phyloP scores from a whole-genome alignment of 1,139 yeast species.

The Keqinozyma sinolaborantium region DNA sequence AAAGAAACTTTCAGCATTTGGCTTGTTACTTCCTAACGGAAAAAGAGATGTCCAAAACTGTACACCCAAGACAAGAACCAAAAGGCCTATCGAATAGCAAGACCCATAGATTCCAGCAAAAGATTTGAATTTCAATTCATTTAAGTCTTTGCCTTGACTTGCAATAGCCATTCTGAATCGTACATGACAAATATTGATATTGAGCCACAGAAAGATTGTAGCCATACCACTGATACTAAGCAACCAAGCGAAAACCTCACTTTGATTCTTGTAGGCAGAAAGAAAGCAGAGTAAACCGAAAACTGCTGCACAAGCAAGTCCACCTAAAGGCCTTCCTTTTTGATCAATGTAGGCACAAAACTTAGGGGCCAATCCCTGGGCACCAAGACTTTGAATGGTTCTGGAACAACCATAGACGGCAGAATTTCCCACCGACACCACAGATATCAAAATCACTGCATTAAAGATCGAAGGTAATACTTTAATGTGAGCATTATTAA shows the following conservation, averaged over 20 bases:
- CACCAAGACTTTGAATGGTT: slow-evolving; percentile 37
- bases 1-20: slow-evolving; percentile 31
- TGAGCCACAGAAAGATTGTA: slow-evolving; percentile 41
- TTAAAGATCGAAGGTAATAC: slow-evolving; percentile 43
- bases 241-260: slow-evolving; percentile 38
- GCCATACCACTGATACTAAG: slow-evolving; percentile 40
- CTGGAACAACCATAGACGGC: slow-evolving; percentile 45
- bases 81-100: slow-evolving; percentile 26
- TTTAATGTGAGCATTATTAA: slow-evolving; percentile 47
- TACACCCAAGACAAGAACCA: slow-evolving; percentile 27
- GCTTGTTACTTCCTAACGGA: slow-evolving; percentile 25
- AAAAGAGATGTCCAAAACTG: slow-evolving; percentile 39
- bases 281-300: slow-evolving; percentile 40
- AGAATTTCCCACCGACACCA: slow-evolving; percentile 42
- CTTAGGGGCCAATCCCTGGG: slow-evolving; percentile 39
- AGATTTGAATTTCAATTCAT: slow-evolving; percentile 26
- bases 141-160: slow-evolving; percentile 22
- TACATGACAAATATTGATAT: slow-evolving; percentile 34
- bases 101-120: slow-evolving; percentile 33
- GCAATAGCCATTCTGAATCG: slow-evolving; percentile 37
- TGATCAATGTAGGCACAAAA: slow-evolving; percentile 34
- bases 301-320: slow-evolving; percentile 27
- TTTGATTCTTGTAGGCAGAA: slow-evolving; percentile 34
- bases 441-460: slow-evolving; percentile 38
- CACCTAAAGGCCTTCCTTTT: slow-evolving; percentile 40